Conservation (phyloP, 768 basidiomycete species). For the Termitomyces sp. region DNA sequence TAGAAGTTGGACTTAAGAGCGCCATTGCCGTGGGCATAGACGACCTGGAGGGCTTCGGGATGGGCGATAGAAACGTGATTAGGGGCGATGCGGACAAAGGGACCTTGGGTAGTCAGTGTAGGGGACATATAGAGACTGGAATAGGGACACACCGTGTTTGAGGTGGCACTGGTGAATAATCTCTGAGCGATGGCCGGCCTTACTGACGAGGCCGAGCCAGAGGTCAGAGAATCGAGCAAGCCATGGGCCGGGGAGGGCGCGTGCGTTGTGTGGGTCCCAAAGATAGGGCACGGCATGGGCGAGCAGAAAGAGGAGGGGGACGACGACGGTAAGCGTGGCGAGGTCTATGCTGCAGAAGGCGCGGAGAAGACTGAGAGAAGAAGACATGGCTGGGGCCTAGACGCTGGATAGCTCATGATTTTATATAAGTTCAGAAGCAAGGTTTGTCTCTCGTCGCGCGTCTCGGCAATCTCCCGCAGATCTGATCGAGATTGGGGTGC, state of each 20-base stretch:
- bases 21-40: slow-evolving; percentile 85
- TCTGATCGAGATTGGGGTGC: no score
- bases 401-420: no score
- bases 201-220: slow-evolving; percentile 65
- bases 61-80: slow-evolving; percentile 75
- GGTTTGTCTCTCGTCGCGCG: no score
- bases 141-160: slow-evolving; percentile 52
- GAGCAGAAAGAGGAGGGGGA: slow-evolving; percentile 25
- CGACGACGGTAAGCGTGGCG: slow-evolving; percentile 18
- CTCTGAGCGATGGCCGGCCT: slow-evolving; percentile 71
- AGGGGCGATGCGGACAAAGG: slow-evolving; percentile 66
- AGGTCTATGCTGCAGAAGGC: slow-evolving; percentile 11
- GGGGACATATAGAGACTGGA: background rate
- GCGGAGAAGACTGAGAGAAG: slow-evolving; percentile 15
- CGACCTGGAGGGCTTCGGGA: slow-evolving; percentile 65
- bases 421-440: no score
- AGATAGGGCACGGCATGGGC: slow-evolving; percentile 46
- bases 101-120: slow-evolving; percentile 30
- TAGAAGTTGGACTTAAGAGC: slow-evolving; percentile 76
- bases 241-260: slow-evolving; percentile 61
- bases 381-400: background rate
- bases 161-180: slow-evolving; percentile 66
- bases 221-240: slow-evolving; percentile 65
- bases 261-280: slow-evolving; percentile 52
- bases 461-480: background rate